These are phyloP conservation scores for Colletotrichum sublineola DNA, from an alignment of 2,329 filamentous ascomycete species.

Conservation along the genomic window DNA sequence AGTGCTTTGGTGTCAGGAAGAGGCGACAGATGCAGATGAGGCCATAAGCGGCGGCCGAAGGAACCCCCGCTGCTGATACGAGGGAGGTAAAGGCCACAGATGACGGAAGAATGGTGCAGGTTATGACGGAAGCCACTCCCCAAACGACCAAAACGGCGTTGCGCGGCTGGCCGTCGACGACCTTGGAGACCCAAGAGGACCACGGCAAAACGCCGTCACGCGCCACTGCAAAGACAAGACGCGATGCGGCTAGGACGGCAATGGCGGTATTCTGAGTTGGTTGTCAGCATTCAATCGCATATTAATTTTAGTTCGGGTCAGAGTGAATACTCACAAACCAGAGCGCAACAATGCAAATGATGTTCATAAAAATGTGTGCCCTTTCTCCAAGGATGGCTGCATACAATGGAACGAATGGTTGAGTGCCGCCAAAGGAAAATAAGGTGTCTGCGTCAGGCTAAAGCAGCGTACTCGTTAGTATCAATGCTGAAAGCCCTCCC, in stretches of 20 bases:
- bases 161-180: constrained; percentile 68
- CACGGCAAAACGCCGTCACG: constrained; percentile 72
- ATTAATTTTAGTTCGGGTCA: rapidly evolving
- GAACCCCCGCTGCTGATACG: constrained; percentile 65
- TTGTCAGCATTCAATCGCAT: neutral
- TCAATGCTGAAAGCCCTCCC: too few species aligned
- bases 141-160: constrained; percentile 73
- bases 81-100: constrained; percentile 66
- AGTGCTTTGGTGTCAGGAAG: constrained; percentile 60
- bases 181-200: constrained; percentile 68
- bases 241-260: constrained; percentile 69
- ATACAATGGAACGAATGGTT: constrained; percentile 71
- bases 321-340: constrained; percentile 61
- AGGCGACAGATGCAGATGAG: constrained; percentile 63
- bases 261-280: constrained; percentile 66
- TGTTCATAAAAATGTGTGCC: constrained; percentile 72
- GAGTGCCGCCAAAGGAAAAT: constrained; percentile 66
- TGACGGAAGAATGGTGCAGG: constrained; percentile 71
- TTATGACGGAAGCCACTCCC: constrained; percentile 65
- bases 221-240: constrained; percentile 73
- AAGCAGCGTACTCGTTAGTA: neutral
- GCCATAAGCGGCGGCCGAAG: constrained; percentile 65
- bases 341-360: constrained; percentile 65
- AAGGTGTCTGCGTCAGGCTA: constrained; percentile 65
- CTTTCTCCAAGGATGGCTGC: constrained; percentile 67